Conservation (phyloP, 345 rosid species). For the Aegle marmelos region DNA sequence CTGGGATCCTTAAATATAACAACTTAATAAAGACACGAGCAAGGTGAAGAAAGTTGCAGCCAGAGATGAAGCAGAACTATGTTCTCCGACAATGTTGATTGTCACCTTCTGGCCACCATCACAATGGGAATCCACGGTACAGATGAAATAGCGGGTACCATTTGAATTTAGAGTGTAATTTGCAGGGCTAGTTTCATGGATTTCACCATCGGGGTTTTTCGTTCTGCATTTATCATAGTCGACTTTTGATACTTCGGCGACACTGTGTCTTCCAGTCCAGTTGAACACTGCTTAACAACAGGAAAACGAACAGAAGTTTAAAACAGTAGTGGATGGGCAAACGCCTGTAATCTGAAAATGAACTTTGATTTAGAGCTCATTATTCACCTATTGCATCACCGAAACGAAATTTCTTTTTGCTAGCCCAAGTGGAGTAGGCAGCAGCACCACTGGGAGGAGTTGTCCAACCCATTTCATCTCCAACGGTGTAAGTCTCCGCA, state of each 20-base stretch:
- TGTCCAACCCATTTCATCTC: slow-evolving; percentile 17
- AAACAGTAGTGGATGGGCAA: not conserved
- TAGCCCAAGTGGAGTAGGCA: slow-evolving; percentile 19
- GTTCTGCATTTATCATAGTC: slow-evolving; percentile 26
- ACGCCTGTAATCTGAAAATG: not conserved
- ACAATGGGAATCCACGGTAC: slow-evolving; percentile 24
- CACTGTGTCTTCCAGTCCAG: slow-evolving; percentile 29
- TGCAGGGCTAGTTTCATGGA: slow-evolving; percentile 5
- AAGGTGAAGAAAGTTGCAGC: not conserved
- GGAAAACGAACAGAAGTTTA: not conserved
- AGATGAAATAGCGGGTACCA: slow-evolving; percentile 15
- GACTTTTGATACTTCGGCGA: slow-evolving; percentile 16
- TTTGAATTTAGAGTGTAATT: not conserved
- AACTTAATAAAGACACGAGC: slow-evolving; percentile 2
- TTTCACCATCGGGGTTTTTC: slow-evolving; percentile 3
- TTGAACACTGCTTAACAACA: slow-evolving; percentile 21
- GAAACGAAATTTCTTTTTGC: not conserved
- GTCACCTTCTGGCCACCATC: slow-evolving; percentile 30
- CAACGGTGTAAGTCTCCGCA: slow-evolving; percentile 12
- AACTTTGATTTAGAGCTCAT: not conserved
- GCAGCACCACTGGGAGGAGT: slow-evolving; percentile 19
- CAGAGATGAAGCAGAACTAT: slow-evolving; percentile 18
- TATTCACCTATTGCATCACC: slow-evolving; percentile 16
- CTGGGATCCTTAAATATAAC: not conserved
- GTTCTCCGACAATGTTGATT: slow-evolving; percentile 6